Base-by-base conservation (phyloP, 176 grass and related monocot genomes). In the Echinochloa phyllopogon region DNA sequence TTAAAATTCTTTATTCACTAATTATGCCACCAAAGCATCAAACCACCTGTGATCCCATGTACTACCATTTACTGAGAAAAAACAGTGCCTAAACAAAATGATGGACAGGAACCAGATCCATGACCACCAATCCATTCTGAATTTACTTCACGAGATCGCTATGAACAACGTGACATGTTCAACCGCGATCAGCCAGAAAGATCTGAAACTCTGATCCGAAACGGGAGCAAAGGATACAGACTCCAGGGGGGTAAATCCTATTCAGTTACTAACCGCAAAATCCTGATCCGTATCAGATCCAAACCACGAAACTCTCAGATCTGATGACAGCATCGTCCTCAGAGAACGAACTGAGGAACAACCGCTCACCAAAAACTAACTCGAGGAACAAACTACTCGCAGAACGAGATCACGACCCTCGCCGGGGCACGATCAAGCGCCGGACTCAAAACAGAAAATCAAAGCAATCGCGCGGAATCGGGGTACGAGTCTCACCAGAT, bases 401-500 rank as follows among this genome's bases (percentile, higher is more conserved):
- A 10, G 38, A 57, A 10, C 78, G 33, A 44, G 38, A 69, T 45
- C 67, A 75, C 23, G 18, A 55, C 25, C 36, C 36, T 68, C 57
- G 20, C 1, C 38, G 21, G 21, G 10, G 41, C 33, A 66, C 6
- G 55, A 87, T 75, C 74, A 53, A 51, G 39, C 16, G 10, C 62
- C 3, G 14, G 52, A 69, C 58, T 39, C 64, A 7, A 43, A 10
- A 8, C 67, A 21, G 47, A 41, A 83, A 79, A 67, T 47, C 49
- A 23, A 33, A 90, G 25, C 21, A 60, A 25, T 18, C n/a, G 56
- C 41, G 42, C 8, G 9, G 61, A 75, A 87, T 80, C 75, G 49
- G 74, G 49, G 65, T 2, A 12, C 27, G 38, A 29, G 8, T 27
- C 84, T 90, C 75, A 90, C 89, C 84, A 84, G 89, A 87, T 83